Evolutionary conservation across 2,329 filamentous ascomycete genomes (phyloP), one percentile per base, ranked within the genome.

Genomic region (Talaromyces sp.): DNA sequence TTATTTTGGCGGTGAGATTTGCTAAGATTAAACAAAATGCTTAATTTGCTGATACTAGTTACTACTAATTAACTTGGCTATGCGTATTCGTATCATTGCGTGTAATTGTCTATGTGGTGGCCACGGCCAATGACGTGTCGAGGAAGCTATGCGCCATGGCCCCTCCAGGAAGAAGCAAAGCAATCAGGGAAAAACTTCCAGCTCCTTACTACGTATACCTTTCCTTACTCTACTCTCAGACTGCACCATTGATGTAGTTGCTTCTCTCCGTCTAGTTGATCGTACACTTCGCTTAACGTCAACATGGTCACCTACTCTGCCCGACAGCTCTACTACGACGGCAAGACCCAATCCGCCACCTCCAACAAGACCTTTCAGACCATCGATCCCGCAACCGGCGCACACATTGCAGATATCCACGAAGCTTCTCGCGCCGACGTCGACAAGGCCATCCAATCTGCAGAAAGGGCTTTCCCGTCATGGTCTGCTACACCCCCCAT

Each of bases 401-500:
- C 82, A 62, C 81, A 86, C 5, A 73, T 93, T 53, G 88, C 88
- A 63, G 84, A 86, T 64, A 84, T 96, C 68, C 84, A 89, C 73
- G 79, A 83, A 35, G 88, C 89, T 17, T 86, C 89, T 0, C 73
- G 78, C 21, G 70, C 79, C 58, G 84, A 90, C 67, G 79, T 94
- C 69, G 84, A 94, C 70, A 80, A 84, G 15, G 89, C 90, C 45
- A 80, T 96, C 63, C 73, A 81, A 56, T 86, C 89, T 40, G 91
- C 89, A 40, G 78, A 85, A 58, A 77, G 78, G 35, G 90, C 89
- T 1, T 95, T 96, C 71, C 80, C 82, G 2, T 75, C 79, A 37
- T 96, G 91, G 91, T 90, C 89, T 1, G 78, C 82, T 58, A 94
- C 87, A 11, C 84, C 90, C 2, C 80, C 88, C n/a, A 79, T 88